A percentile compares a stretch with the other conserved stretches of the same genome.
These are phyloP conservation scores for Warburgia ugandensis DNA, from an alignment of 164 flowering plant genomes.

Conservation along the genomic window DNA sequence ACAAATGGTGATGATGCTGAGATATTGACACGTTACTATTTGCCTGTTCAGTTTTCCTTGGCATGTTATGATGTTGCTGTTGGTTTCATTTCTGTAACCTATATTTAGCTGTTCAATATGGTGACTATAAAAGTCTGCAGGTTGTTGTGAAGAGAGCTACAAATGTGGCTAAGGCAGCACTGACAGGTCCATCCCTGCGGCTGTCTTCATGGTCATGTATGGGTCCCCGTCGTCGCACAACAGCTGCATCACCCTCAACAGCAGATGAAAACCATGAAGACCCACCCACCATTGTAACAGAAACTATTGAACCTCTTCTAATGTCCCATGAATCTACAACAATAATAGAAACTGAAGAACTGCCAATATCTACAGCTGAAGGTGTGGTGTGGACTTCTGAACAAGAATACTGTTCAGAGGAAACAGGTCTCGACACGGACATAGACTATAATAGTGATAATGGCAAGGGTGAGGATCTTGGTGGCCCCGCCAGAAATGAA, in stretches of 20 bases:
- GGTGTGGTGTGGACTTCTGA: slow-evolving; percentile 42
- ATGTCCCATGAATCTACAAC: slow-evolving; percentile 18
- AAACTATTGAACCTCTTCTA: slow-evolving; percentile 40
- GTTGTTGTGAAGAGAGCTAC: slow-evolving; percentile 93
- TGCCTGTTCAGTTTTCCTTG: too few relatives aligned
- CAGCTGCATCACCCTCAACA: slow-evolving; percentile 23
- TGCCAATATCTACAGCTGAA: slow-evolving; percentile 35
- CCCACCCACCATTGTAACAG: slow-evolving; percentile 21
- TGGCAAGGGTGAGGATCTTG: slow-evolving; percentile 31
- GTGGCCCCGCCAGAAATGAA: slow-evolving; percentile 28
- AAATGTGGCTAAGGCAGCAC: slow-evolving; percentile 87
- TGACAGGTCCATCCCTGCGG: slow-evolving; percentile 54
- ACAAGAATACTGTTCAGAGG: slow-evolving; percentile 28
- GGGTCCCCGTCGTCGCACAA: slow-evolving; percentile 68
- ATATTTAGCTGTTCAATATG: too few relatives aligned
- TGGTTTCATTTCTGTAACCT: too few relatives aligned
- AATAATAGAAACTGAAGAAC: slow-evolving; percentile 22
- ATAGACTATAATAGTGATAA: slow-evolving; percentile 22
- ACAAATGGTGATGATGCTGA: too few relatives aligned
- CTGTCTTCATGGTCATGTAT: slow-evolving; percentile 94
- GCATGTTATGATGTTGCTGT: too few relatives aligned
- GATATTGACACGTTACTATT: too few relatives aligned
- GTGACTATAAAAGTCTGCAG: slow-evolving; percentile 21
- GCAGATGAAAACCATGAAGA: slow-evolving; percentile 23
- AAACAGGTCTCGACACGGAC: slow-evolving; percentile 11